Evolutionary conservation across 177 flowering plant genomes (phyloP).

Genomic region (Telopea speciosissima): DNA sequence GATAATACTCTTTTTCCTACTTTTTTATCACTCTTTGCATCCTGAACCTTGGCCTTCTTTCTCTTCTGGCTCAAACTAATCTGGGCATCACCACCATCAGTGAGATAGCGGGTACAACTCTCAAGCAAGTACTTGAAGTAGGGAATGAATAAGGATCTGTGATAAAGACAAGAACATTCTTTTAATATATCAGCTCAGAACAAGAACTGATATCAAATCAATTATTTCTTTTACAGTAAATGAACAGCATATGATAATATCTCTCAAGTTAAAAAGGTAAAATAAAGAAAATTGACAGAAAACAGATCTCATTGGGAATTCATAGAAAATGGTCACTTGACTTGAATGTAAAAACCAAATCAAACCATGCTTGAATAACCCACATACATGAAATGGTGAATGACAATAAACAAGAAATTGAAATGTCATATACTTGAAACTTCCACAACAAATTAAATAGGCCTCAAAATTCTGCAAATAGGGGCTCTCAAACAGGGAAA

Average conservation of each 20-base stretch:
- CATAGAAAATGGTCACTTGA: background rate
- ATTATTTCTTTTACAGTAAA: background rate
- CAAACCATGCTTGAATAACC: background rate
- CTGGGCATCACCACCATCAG: conserved; percentile 28
- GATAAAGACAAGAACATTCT: background rate
- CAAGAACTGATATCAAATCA: background rate
- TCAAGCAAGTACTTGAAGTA: conserved; percentile 81
- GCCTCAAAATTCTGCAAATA: no score
- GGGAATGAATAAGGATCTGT: conserved; percentile 88
- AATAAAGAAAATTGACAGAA: background rate
- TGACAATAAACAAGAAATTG: no score
- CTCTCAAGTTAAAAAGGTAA: background rate
- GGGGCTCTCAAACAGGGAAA: no score
- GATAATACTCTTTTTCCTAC: conserved; percentile 26
- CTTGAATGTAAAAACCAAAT: background rate
- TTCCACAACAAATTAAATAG: no score
- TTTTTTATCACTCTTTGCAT: conserved; percentile 10
- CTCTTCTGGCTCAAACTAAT: conserved; percentile 40
- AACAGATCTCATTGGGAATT: background rate
- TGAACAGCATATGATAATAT: background rate
- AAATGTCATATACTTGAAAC: no score
- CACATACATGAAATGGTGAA: background rate
- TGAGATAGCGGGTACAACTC: conserved; percentile 51
- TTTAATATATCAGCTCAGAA: background rate
- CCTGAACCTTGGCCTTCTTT: conserved; percentile 63